These are phyloP conservation scores for Lipomyces mesembrius DNA, from an alignment of 805 yeast genomes.

Conservation along the genomic window DNA sequence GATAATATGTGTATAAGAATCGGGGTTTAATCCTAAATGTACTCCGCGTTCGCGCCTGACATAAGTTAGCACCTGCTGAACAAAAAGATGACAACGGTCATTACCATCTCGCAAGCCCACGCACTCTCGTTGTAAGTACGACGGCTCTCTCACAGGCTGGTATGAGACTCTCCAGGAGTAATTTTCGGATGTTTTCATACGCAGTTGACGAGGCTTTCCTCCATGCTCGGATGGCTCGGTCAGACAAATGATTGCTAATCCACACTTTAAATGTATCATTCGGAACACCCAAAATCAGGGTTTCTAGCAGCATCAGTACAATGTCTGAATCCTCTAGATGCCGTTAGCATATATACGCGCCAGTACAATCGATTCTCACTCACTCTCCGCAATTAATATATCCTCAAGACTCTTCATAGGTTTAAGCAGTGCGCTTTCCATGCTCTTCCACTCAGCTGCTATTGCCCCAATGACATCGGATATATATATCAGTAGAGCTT, in stretches of 20 bases:
- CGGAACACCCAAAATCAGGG: conserved; percentile 36
- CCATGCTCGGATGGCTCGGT: conserved; percentile 36
- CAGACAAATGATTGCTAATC: conserved; percentile 30
- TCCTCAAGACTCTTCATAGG: conserved; percentile 5
- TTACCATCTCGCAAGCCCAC: conserved; percentile 39
- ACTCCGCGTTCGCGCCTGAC: conserved; percentile 37
- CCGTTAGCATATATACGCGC: neutral
- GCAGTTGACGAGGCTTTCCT: conserved; percentile 20
- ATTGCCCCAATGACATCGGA: conserved; percentile 22
- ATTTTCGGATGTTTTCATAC: conserved; percentile 29
- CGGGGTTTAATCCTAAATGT: conserved; percentile 34
- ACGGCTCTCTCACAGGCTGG: conserved; percentile 39
- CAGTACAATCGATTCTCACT: neutral
- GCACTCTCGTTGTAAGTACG: conserved; percentile 31
- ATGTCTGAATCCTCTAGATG: neutral
- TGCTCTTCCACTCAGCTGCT: conserved; percentile 22
- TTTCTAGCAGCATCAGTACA: conserved; percentile 20
- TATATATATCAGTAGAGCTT: conserved; percentile 26
- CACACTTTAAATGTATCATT: conserved; percentile 22
- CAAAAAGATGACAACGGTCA: neutral
- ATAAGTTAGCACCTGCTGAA: neutral
- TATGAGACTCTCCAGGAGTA: conserved; percentile 30
- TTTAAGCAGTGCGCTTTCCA: conserved; percentile 15
- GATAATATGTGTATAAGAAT: conserved; percentile 21
- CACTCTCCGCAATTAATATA: neutral